phyloP scores from a whole-genome alignment of 495 filamentous ascomycete genomes.

The Hypoxylon cercidicola region DNA sequence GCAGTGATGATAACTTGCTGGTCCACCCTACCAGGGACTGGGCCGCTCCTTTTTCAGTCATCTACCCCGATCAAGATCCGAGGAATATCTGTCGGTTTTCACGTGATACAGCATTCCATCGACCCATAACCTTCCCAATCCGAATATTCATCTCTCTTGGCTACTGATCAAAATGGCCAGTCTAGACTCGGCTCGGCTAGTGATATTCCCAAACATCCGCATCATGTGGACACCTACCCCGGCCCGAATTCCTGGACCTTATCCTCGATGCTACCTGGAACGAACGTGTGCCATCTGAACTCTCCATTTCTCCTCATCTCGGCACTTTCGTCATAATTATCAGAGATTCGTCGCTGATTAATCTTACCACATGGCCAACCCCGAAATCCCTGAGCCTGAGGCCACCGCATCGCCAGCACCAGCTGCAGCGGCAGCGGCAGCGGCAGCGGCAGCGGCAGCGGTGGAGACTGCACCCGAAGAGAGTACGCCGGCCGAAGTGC shows the following conservation, averaged over 20 bases:
- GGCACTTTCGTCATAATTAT: slow-evolving; percentile 3
- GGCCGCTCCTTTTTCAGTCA: neutral
- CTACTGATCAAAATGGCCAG: slow-evolving; percentile 13
- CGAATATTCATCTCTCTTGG: slow-evolving; percentile 4
- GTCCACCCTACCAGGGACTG: too few species aligned
- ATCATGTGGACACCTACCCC: slow-evolving; percentile 14
- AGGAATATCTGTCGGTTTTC: slow-evolving; percentile 1
- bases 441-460: slow-evolving; percentile 4
- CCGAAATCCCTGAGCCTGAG: slow-evolving; percentile 2
- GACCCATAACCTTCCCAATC: slow-evolving; percentile 21
- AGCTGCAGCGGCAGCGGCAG: neutral
- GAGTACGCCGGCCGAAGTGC: neutral
- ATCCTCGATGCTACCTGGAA: slow-evolving; percentile 8
- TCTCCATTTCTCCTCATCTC: slow-evolving; percentile 34
- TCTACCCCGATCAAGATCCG: neutral
- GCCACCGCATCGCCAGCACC: neutral
- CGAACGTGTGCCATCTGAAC: slow-evolving; percentile 10
- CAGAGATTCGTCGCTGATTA: slow-evolving; percentile 13
- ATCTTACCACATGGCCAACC: slow-evolving; percentile 18
- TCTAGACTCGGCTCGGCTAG: slow-evolving; percentile 28
- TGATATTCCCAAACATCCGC: slow-evolving; percentile 8
- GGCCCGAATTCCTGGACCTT: neutral
- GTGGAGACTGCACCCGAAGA: neutral
- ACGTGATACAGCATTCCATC: slow-evolving; percentile 18
- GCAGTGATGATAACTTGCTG: too few species aligned